These are phyloP conservation scores for Lactuca saligna DNA, from an alignment of 129 eudicot species.

Conservation along the genomic window DNA sequence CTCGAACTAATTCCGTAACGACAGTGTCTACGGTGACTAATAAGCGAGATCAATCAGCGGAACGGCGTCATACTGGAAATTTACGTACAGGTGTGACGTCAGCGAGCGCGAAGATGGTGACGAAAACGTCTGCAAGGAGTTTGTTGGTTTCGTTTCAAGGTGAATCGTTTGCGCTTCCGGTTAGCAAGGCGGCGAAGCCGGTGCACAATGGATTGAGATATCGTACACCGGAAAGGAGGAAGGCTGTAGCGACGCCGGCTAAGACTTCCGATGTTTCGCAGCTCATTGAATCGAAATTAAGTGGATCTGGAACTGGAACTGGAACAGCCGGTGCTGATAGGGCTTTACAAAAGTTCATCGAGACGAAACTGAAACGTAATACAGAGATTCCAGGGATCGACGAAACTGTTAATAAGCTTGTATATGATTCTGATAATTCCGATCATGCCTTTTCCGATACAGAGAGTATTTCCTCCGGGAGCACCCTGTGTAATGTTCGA, in stretches of 20 bases:
- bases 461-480: constrained; percentile 49
- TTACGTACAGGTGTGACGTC: constrained; percentile 39
- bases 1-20: constrained; percentile 22
- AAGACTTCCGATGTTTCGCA: constrained; percentile 46
- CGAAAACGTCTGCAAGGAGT: constrained; percentile 59
- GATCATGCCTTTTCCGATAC: constrained; percentile 41
- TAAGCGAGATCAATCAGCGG: constrained; percentile 41
- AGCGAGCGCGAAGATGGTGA: constrained; percentile 37
- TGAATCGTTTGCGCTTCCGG: constrained; percentile 52
- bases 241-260: constrained; percentile 16
- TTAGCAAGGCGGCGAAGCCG: constrained; percentile 34
- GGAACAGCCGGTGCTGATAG: constrained; percentile 26
- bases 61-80: not conserved
- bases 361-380: constrained; percentile 19
- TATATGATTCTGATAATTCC: constrained; percentile 19
- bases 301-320: constrained; percentile 51
- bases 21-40: constrained; percentile 19
- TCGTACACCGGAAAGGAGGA: constrained; percentile 50
- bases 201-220: constrained; percentile 25
- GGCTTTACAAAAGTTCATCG: constrained; percentile 44
- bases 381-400: not conserved
- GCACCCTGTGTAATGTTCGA: constrained; percentile 17
- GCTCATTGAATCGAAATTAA: constrained; percentile 33
- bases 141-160: constrained; percentile 90
- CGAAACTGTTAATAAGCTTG: not conserved